A percentile compares a stretch with the other conserved stretches of the same genome.
Evolutionary conservation across 805 yeast genomes (phyloP).

Genomic region (Candida berthetii): DNA sequence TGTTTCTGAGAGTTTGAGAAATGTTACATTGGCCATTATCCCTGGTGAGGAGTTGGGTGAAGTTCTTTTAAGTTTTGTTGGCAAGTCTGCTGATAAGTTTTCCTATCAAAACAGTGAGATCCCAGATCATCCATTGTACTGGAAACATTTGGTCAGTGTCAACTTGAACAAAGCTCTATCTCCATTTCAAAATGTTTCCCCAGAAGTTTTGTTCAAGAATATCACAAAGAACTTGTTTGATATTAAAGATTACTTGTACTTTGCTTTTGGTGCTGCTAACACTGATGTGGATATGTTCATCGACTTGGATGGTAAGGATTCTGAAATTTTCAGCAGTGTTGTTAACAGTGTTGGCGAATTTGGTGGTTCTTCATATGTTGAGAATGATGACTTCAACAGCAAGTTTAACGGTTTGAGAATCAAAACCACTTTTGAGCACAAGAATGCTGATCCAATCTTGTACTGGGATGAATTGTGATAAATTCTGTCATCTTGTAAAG

Average conservation of each 20-base stretch:
- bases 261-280: background rate
- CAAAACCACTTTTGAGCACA: background rate
- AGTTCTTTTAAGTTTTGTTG: background rate
- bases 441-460: background rate
- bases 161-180: background rate
- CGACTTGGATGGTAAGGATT: background rate
- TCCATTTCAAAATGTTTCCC: background rate
- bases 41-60: background rate
- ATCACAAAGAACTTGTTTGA: background rate
- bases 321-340: background rate
- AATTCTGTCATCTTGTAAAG: background rate
- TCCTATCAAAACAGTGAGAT: background rate
- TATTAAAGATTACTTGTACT: background rate
- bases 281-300: background rate
- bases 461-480: background rate
- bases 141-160: background rate
- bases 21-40: background rate
- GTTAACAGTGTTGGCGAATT: background rate
- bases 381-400: background rate
- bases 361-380: background rate
- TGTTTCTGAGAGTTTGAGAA: background rate
- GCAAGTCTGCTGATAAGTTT: background rate
- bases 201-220: background rate
- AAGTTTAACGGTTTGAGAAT: background rate
- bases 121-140: background rate